A percentile compares a stretch with the other conserved stretches of the same genome.
These are phyloP conservation scores for Suillus cothurnatus DNA, from an alignment of 768 basidiomycete genomes.

Conservation along the genomic window DNA sequence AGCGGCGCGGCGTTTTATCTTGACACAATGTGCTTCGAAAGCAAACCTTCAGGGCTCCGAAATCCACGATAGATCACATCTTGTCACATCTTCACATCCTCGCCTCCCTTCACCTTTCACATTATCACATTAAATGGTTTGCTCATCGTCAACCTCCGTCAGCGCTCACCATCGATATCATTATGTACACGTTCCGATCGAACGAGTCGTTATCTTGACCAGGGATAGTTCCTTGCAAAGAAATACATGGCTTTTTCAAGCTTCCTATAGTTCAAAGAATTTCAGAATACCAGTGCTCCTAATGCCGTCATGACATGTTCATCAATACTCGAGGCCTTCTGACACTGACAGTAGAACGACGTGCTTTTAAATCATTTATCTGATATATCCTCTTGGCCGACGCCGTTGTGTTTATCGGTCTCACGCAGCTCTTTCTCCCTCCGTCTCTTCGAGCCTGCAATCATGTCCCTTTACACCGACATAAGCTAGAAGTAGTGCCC, in stretches of 20 bases:
- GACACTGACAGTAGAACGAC: neutral
- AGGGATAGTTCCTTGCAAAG: neutral
- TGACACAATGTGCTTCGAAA: constrained; percentile 3
- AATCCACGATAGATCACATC: neutral
- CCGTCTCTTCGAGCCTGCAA: constrained; percentile 70
- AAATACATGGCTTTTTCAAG: neutral
- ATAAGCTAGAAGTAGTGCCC: constrained; percentile 5
- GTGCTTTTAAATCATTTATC: neutral
- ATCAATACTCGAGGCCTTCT: neutral
- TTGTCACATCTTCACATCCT: constrained; percentile 4
- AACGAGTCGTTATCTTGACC: constrained; percentile 6
- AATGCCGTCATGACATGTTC: neutral
- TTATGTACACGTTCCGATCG: neutral
- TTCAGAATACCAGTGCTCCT: neutral
- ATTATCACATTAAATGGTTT: neutral
- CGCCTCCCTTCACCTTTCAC: constrained; percentile 6
- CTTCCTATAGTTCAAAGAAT: neutral
- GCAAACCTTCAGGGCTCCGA: constrained; percentile 5
- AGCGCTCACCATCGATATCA: neutral
- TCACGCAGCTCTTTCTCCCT: constrained; percentile 39
- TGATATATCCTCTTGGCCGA: neutral
- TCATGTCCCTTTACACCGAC: constrained; percentile 66
- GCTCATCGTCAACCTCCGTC: neutral
- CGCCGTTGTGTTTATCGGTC: neutral
- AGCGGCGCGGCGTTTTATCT: constrained; percentile 7